Evolutionary conservation across 176 grass and related monocot genomes (phyloP).

Genomic region (Bothriochloa decipiens): DNA sequence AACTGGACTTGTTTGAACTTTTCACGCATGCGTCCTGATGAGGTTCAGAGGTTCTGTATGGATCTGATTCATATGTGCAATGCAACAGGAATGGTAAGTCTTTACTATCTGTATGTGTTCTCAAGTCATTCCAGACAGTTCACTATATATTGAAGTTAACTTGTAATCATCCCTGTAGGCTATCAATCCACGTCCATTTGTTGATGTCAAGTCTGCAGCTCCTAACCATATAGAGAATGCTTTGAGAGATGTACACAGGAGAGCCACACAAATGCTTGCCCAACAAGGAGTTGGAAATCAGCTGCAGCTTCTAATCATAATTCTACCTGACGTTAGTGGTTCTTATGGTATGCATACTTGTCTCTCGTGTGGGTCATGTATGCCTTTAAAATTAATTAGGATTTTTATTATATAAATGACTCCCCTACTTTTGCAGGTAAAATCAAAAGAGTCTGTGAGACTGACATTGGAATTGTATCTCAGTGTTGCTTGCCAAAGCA

Average conservation of each 20-base stretch:
- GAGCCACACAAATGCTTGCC: conserved; percentile 1
- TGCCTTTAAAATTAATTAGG: background rate
- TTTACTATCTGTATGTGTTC: background rate
- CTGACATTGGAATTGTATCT: conserved; percentile 80
- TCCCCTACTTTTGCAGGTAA: conserved; percentile 51
- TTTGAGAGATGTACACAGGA: conserved; percentile 56
- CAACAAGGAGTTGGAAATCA: conserved; percentile 2
- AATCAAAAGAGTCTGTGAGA: conserved; percentile 77
- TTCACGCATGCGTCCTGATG: too few relatives aligned
- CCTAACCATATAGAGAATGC: conserved; percentile 51
- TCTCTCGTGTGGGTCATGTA: background rate
- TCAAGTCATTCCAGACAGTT: background rate
- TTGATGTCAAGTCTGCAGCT: conserved; percentile 29
- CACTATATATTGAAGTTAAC: conserved; percentile 8
- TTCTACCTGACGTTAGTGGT: conserved; percentile 65
- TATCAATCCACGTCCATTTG: conserved; percentile 54
- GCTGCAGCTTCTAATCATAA: conserved; percentile 63
- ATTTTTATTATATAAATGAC: background rate
- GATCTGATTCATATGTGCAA: too few relatives aligned
- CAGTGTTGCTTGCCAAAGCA: too few relatives aligned
- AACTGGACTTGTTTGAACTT: too few relatives aligned
- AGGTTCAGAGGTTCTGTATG: too few relatives aligned
- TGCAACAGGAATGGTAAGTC: background rate
- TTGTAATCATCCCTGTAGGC: conserved; percentile 38
- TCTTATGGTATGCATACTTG: conserved; percentile 57